These are phyloP conservation scores for Schizothecium vesticola DNA, from an alignment of 495 filamentous ascomycete genomes.

Conservation along the genomic window DNA sequence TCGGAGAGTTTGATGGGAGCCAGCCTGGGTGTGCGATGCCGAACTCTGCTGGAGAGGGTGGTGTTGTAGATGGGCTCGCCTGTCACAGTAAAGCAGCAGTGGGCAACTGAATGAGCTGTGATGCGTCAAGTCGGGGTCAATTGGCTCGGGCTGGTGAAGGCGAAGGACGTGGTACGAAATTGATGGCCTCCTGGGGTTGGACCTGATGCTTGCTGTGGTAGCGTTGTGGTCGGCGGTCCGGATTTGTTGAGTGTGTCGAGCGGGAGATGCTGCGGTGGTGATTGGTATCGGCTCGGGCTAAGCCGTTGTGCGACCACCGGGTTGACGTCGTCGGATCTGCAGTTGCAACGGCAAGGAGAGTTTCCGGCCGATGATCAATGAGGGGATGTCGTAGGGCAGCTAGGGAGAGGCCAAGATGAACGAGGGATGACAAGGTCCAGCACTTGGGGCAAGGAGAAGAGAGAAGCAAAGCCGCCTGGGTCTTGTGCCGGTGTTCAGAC, in stretches of 20 bases:
- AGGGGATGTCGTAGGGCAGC: not conserved
- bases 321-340: conserved; percentile 9
- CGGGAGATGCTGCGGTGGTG: conserved; percentile 6
- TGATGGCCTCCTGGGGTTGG: conserved; percentile 2
- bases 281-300: conserved; percentile 10
- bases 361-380: conserved; percentile 6
- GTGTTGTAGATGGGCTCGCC: conserved; percentile 10
- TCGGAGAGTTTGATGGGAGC: conserved; percentile 1
- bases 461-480: too few relatives aligned
- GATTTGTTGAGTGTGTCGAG: not conserved
- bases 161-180: not conserved
- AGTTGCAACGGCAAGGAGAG: conserved; percentile 3
- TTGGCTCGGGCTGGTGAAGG: not conserved
- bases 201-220: not conserved
- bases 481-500: not conserved
- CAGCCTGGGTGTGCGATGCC: not conserved
- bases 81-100: conserved; percentile 2
- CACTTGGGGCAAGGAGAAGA: not conserved
- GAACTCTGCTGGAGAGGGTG: too few relatives aligned
- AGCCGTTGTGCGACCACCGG: conserved; percentile 13
- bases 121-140: not conserved
- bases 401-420: not conserved
- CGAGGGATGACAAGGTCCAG: not conserved
- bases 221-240: not conserved
- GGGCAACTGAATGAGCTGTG: not conserved